phyloP scores from a whole-genome alignment of 148 eudicot genomes.

The Vaccinium macrocarpon region DNA sequence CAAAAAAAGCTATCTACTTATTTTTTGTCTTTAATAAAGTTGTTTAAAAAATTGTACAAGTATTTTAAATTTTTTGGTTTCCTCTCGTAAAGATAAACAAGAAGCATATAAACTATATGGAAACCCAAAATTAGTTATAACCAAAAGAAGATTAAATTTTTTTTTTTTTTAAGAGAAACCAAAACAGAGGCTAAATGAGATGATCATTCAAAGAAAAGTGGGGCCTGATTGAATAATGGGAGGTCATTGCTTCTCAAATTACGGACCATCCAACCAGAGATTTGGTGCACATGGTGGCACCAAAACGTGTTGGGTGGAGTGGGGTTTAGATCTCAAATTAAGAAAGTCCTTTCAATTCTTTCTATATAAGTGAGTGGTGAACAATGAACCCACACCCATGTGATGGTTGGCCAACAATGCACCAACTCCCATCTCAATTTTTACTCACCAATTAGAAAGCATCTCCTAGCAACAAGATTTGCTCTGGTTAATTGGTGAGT shows the following conservation, averaged over 20 bases:
- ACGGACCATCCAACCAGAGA: conserved; percentile 16
- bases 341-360: not conserved
- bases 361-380: not conserved
- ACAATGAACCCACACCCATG: conserved; percentile 7
- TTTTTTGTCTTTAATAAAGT: too few relatives aligned
- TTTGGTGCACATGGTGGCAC: conserved; percentile 16
- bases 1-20: too few relatives aligned
- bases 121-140: too few relatives aligned
- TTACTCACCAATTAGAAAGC: conserved; percentile 3
- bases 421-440: not conserved
- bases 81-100: too few relatives aligned
- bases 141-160: too few relatives aligned
- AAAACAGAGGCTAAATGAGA: not conserved
- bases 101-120: too few relatives aligned
- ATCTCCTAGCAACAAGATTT: not conserved
- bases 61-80: too few relatives aligned
- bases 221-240: not conserved
- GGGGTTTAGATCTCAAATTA: not conserved
- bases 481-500: too few relatives aligned
- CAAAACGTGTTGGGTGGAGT: not conserved
- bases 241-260: not conserved
- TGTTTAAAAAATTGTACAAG: too few relatives aligned
- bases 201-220: not conserved
- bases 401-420: not conserved
- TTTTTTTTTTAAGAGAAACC: too few relatives aligned